These are phyloP conservation scores for Ogataea nonfermentans DNA, from an alignment of 805 yeast species.

Conservation along the genomic window DNA sequence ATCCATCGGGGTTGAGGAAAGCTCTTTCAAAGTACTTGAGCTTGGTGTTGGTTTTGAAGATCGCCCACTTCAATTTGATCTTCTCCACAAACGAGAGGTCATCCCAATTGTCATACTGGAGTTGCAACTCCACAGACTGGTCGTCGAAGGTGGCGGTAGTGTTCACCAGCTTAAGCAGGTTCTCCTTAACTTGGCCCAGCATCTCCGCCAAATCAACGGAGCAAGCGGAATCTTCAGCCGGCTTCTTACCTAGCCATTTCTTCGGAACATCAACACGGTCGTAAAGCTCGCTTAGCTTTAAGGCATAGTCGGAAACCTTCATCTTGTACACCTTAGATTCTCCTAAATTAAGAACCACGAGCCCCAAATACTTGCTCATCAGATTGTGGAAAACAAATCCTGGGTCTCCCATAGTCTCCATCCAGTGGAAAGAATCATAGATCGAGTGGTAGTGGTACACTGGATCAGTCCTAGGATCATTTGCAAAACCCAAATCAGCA, in stretches of 20 bases:
- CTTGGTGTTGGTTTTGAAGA: slow-evolving; percentile 37
- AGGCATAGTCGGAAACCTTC: slow-evolving; percentile 47
- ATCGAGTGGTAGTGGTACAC: slow-evolving; percentile 76
- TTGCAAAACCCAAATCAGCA: slow-evolving; percentile 54
- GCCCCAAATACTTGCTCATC: slow-evolving; percentile 52
- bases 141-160: slow-evolving; percentile 31
- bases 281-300: slow-evolving; percentile 50
- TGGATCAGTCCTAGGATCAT: slow-evolving; percentile 44
- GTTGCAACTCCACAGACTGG: slow-evolving; percentile 21
- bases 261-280: slow-evolving; percentile 29
- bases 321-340: slow-evolving; percentile 48
- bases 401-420: slow-evolving; percentile 61
- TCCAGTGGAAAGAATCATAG: slow-evolving; percentile 73
- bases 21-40: slow-evolving; percentile 43
- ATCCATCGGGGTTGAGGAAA: slow-evolving; percentile 47
- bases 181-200: slow-evolving; percentile 29
- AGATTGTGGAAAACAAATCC: slow-evolving; percentile 58
- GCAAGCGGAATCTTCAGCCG: background rate
- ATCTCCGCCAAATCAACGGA: slow-evolving; percentile 19
- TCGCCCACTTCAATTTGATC: slow-evolving; percentile 26
- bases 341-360: slow-evolving; percentile 45
- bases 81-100: slow-evolving; percentile 27
- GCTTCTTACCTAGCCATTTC: slow-evolving; percentile 23
- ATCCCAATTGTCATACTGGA: slow-evolving; percentile 23
- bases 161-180: slow-evolving; percentile 26